phyloP scores from a whole-genome alignment of 169 alveolate species.

The Eimeria maxima region DNA sequence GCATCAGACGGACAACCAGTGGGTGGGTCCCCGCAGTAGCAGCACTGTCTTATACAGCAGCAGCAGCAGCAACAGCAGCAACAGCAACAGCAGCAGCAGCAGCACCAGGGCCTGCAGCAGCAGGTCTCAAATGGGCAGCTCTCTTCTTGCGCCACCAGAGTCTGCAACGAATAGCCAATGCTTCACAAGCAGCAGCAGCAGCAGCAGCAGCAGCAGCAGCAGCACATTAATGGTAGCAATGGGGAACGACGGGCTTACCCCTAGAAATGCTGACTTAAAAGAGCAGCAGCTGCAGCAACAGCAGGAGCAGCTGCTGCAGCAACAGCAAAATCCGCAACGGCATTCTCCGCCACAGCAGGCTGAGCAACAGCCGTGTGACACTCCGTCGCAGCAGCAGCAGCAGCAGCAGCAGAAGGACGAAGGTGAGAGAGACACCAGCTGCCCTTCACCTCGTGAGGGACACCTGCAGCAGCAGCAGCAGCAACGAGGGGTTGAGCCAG shows the following conservation, averaged over 20 bases:
- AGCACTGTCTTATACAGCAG: not conserved
- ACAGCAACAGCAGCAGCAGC: conserved; percentile 53
- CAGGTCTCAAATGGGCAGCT: not conserved
- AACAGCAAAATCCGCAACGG: not conserved
- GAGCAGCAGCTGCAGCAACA: not conserved
- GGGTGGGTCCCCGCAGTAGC: not conserved
- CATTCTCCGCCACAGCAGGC: not conserved
- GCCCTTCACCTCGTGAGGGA: not conserved
- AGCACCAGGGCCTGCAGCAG: conserved; percentile 52
- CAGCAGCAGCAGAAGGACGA: conserved; percentile 56
- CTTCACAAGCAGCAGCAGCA: conserved; percentile 56
- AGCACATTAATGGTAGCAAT: conserved; percentile 10
- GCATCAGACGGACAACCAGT: not conserved
- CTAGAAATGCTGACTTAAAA: conserved; percentile 9
- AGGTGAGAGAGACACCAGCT: not conserved
- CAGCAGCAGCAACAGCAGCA: conserved; percentile 12
- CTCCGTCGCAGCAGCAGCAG: conserved; percentile 59
- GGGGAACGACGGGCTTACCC: conserved; percentile 58
- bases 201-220: conserved; percentile 60
- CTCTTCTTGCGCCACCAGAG: not conserved
- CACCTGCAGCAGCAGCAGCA: not conserved
- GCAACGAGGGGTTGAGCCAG: not conserved
- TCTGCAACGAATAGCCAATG: not conserved
- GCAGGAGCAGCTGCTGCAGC: conserved; percentile 36
- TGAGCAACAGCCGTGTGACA: conserved; percentile 4